phyloP scores from a whole-genome alignment of 164 flowering plant genomes.

The Umbellularia californica region DNA sequence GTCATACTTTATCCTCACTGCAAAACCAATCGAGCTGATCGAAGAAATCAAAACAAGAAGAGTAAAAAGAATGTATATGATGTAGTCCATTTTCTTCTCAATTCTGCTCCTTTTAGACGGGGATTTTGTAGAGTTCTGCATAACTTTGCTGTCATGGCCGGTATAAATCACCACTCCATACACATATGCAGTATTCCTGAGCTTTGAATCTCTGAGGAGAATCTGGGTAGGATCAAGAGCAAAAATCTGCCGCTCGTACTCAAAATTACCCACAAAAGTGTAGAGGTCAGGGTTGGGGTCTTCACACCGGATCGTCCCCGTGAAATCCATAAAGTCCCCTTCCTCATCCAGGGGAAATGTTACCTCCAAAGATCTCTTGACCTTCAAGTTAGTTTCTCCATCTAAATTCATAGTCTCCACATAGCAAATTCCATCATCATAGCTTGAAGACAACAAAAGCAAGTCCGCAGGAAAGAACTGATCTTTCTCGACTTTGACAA shows the following conservation, averaged over 20 bases:
- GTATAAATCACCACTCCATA: conserved; percentile 78
- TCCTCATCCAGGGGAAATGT: conserved; percentile 54
- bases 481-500: conserved; percentile 77
- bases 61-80: conserved; percentile 57
- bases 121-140: conserved; percentile 71
- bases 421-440: conserved; percentile 78
- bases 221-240: conserved; percentile 68
- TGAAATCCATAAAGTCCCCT: conserved; percentile 42
- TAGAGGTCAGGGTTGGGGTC: conserved; percentile 84
- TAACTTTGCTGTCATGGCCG: conserved; percentile 80
- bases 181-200: conserved; percentile 64
- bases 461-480: conserved; percentile 86
- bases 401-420: conserved; percentile 89
- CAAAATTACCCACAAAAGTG: conserved; percentile 65
- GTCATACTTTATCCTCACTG: conserved; percentile 41
- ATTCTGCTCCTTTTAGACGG: conserved; percentile 83
- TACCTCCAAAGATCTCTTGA: conserved; percentile 64
- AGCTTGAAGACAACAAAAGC: conserved; percentile 69
- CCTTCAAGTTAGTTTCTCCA: conserved; percentile 83
- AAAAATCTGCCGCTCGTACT: conserved; percentile 39
- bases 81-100: conserved; percentile 65
- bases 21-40: conserved; percentile 65
- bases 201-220: conserved; percentile 78
- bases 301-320: conserved; percentile 66
- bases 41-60: conserved; percentile 52